Evolutionary conservation across 179 eudicot species (phyloP), one percentile per base, ranked within the genome.

Genomic region (Sideroxylon spinosum): DNA sequence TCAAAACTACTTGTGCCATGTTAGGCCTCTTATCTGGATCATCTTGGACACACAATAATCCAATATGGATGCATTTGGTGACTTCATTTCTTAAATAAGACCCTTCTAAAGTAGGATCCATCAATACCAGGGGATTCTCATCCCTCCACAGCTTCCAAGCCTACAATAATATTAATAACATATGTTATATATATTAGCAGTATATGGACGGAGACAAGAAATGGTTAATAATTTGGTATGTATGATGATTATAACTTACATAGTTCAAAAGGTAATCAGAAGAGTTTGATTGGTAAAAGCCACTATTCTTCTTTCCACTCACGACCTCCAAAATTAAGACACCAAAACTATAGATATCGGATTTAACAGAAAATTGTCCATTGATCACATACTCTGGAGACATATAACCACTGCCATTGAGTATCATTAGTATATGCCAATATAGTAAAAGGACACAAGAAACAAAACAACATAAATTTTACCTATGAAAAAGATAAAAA

Each of bases 41-140:
- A 80, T 89, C 92, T 72, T 89, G 92, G 0, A 87, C 88, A 56
- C 92, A 89, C 65, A 89, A 67, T 50, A 89, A 62, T 16, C 86
- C 90, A 60, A 87, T 87, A 76, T 87, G 87, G 37, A 89, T 78
- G 76, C 86, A 87, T 78, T 85, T 87, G 26, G 76, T 28, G 10
- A 84, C 81, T 85, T 87, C 87, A 11, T 62, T 70, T 68, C 59
- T 68, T 48, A 81, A 81, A 63, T 16, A 65, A 29, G 88, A 79
- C 66, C 71, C 77, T 25, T 55, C 59, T 7, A 86, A 61, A 68
- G 82, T 52, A 26, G 81, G 78, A 71, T 89, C 90, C 9, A 85
- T 73, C 9, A 89, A 75, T 60, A 86, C 86, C 70, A 57, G 22
- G 9, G 84, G 72, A 76, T 74, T 85, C 62, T 78, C 88, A 60